These are phyloP conservation scores for Claviceps cyperi DNA, from an alignment of 2,329 filamentous ascomycete genomes.

Conservation along the genomic window DNA sequence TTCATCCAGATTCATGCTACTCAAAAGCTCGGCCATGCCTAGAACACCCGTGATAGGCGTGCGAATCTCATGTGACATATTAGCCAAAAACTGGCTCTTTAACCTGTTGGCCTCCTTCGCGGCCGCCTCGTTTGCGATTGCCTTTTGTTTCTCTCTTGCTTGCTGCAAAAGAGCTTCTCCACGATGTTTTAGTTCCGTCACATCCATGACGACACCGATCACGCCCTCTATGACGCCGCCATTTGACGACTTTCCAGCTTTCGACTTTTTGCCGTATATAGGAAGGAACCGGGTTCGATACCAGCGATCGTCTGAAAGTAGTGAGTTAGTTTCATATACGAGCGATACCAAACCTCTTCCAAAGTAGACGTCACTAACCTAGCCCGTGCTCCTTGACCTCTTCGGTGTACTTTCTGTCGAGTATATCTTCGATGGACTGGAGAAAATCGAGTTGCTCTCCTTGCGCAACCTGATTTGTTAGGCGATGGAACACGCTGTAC, in stretches of 20 bases:
- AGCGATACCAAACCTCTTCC: neutral
- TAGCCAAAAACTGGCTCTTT: constrained; percentile 67
- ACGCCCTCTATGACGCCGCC: constrained; percentile 51
- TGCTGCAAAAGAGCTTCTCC: constrained; percentile 49
- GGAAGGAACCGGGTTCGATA: constrained; percentile 61
- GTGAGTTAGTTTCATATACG: neutral
- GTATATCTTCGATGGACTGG: constrained; percentile 46
- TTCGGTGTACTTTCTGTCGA: constrained; percentile 44
- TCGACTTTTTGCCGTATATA: constrained; percentile 40
- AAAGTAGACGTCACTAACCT: constrained; percentile 19
- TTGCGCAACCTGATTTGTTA: constrained; percentile 28
- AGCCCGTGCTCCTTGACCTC: constrained; percentile 51
- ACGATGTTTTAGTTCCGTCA: constrained; percentile 55
- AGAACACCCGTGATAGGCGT: constrained; percentile 70
- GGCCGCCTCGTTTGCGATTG: constrained; percentile 61
- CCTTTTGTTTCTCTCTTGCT: constrained; percentile 52
- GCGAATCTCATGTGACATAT: constrained; percentile 70
- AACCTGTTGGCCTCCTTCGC: constrained; percentile 69
- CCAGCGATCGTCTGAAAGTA: constrained; percentile 40
- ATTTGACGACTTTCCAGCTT: constrained; percentile 30
- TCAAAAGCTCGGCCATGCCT: constrained; percentile 62
- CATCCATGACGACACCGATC: constrained; percentile 67
- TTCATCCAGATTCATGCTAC: constrained; percentile 51
- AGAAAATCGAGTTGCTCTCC: constrained; percentile 35
- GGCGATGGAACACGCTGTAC: constrained; percentile 45